Base-by-base conservation (phyloP, 176 grass and related monocot species). In the Aegilops bicornis region DNA sequence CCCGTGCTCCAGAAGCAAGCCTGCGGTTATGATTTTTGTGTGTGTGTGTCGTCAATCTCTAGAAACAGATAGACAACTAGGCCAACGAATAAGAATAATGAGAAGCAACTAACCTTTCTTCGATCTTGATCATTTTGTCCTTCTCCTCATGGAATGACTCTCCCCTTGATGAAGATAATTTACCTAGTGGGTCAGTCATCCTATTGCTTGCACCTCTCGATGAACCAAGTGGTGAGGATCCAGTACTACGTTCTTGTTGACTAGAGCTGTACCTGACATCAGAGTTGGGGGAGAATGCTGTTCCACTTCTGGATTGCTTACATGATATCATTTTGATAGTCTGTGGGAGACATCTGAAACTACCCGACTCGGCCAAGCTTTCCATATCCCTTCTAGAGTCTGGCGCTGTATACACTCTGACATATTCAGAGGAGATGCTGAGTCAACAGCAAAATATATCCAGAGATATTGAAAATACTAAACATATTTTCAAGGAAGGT, bases 1-100 rank as follows among this genome's bases (percentile, higher is more conserved):
- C 90, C 88, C 78, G 85, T 88, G 96, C 96, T 85, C 96, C 96
- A 86, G 96, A 98, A 92, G 91, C 83, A 92, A 98, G 96, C 91
- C 96, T 98, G 96, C 77, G 93, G 43, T 79, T 84, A 78, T 4
- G 39, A 88, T 20, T 78, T 8, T 42, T 64, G 47, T 76, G 35
- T 84, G 50, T 54, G 50, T 54, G 10, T 42, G 16, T 47, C 3
- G 88, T 92, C 87, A 94, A 70, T 91, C 40, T 50, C 47, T 3
- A 79, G 64, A 77, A 50, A 50, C 27, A 78, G 31, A 75, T 4
- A 81, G 63, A 50, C 12, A 29, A 31, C 27, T 48, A 52, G 29
- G 37, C 24, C 4, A 82, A 88, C 1, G 17, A 19, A 82, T 63
- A 73, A 24, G 16, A 90, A 80, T 23, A 66, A 20, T 71, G 79